Evolutionary conservation across 176 grass and related monocot species (phyloP), one percentile per base, ranked within the genome.

Genomic region (Ensete ventricosum): DNA sequence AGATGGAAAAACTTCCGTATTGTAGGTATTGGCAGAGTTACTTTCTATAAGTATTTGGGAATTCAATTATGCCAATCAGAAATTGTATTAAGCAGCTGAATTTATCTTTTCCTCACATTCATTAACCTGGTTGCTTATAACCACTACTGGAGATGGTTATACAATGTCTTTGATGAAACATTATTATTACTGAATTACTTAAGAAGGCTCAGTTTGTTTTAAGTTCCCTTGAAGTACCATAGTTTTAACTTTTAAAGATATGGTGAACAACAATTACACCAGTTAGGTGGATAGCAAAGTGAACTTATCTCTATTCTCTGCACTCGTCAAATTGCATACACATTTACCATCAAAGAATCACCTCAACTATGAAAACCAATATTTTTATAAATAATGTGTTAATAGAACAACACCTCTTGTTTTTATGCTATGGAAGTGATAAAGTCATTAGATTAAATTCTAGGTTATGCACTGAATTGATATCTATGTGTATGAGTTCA

Each of bases 1-100:
- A 93, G 72, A 87, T 98, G 86, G 73, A 82, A 65, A 91, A 87
- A 76, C 77, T 93, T 82, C 85, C 81, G 69, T 75, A 82, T 62
- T 54, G 85, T 86, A 98, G 88, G 95, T 94, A 62, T 70, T 73
- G 72, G 7, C 11, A 62, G 23, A 53, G 17, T 21, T 77, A 14
- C 12, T 24, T 50, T 43, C 20, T 74, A 14, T 11, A 50, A n/a
- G 43, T 10, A 50, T n/a, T 71, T 71, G 14, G 8, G 22, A 7
- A 48, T 19, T 51, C 14, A 23, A 50, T 53, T 51, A 17, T 64
- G 34, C 50, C 59, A 51, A 54, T 51, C 5, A 50, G 20, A 50
- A 69, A 69, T 69, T 17, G 50, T 69, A 64, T 64, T 11, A 64
- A 64, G 62, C 5, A 13, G 20, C 62, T 8, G 34, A 25, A 64